Conservation (phyloP, 2,329 filamentous ascomycete species). For the Aurifilum marmelostoma region DNA sequence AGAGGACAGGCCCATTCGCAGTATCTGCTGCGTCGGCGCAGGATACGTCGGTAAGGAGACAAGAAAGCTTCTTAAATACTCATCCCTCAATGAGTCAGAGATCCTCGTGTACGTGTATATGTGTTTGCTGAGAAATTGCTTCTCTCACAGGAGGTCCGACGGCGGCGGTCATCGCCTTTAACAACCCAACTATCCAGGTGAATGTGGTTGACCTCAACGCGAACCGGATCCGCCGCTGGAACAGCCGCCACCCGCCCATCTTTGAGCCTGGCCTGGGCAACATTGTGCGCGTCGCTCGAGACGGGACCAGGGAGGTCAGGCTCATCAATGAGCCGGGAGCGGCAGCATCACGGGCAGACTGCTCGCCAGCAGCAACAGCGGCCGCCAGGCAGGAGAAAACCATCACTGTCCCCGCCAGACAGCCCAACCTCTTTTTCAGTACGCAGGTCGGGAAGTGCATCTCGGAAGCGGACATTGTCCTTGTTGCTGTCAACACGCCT, state of each 20-base stretch:
- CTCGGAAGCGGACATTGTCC: conserved; percentile 70
- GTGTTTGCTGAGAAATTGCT: not conserved
- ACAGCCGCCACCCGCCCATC: conserved; percentile 73
- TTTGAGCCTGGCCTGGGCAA: conserved; percentile 74
- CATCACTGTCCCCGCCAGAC: conserved; percentile 45
- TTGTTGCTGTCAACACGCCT: conserved; percentile 79
- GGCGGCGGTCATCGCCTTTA: conserved; percentile 72
- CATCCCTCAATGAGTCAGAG: conserved; percentile 1
- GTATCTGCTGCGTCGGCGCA: conserved; percentile 74
- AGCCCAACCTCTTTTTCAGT: conserved; percentile 74
- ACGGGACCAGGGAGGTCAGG: conserved; percentile 53
- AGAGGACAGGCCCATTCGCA: conserved; percentile 46
- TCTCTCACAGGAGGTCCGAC: conserved; percentile 67
- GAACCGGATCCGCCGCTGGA: conserved; percentile 71
- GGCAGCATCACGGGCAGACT: not conserved
- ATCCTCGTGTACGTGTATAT: not conserved
- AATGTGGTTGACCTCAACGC: conserved; percentile 75
- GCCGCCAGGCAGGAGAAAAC: not conserved
- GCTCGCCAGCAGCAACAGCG: not conserved
- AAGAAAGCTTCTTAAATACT: not conserved
- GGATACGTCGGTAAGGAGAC: conserved; percentile 70
- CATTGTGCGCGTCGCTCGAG: conserved; percentile 67
- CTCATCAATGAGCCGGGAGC: conserved; percentile 43
- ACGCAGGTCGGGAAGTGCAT: conserved; percentile 66
- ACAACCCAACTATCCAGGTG: conserved; percentile 71